Evolutionary conservation across 139 green algal species (phyloP).

Genomic region (Tetradesmus obliquus): DNA sequence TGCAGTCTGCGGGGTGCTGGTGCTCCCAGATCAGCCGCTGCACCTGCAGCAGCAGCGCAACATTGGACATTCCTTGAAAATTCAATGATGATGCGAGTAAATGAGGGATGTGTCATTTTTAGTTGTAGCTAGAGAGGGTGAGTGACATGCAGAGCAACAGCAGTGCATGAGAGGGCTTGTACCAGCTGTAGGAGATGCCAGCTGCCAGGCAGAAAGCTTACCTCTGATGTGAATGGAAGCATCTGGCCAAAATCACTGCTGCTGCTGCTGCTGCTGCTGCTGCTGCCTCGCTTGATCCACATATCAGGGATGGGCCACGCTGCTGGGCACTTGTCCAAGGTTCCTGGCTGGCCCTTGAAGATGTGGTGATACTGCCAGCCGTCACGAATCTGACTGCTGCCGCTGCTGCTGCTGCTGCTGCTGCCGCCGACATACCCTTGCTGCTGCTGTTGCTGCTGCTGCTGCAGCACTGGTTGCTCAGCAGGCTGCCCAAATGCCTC

Average conservation of each 20-base stretch:
- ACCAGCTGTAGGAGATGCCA: neutral
- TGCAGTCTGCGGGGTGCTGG: neutral
- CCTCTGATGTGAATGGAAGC: neutral
- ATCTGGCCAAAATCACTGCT: neutral
- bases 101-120: no score
- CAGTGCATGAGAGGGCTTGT: neutral
- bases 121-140: no score
- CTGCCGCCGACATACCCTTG: neutral
- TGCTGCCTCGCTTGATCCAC: neutral
- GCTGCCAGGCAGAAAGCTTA: neutral
- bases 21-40: neutral
- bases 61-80: no score
- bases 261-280: conserved; percentile 8
- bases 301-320: neutral
- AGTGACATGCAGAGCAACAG: neutral
- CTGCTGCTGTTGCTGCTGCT: neutral
- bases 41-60: neutral
- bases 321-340: neutral
- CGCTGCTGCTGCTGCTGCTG: neutral
- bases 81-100: no score
- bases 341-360: neutral
- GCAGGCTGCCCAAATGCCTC: neutral
- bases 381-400: neutral
- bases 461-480: neutral
- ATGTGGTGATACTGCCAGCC: neutral